Evolutionary conservation across 2,329 filamentous ascomycete genomes (phyloP), one percentile per base, ranked within the genome.

Genomic region (Mariannaea elegans): DNA sequence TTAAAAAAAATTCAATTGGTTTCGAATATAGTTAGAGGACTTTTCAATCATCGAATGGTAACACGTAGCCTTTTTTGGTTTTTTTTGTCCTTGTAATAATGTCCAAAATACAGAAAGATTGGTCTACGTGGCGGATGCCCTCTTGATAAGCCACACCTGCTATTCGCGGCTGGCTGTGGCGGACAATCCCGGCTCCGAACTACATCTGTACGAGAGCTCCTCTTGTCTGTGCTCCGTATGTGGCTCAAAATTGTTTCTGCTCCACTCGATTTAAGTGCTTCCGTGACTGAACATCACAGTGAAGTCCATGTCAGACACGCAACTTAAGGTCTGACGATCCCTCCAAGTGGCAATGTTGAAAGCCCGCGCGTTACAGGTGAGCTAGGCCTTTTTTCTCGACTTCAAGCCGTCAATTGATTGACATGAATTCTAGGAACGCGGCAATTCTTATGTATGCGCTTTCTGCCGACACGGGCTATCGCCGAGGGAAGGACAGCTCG

Each of bases 381-480:
- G 72, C 59, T 24, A 3, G 13, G 6, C 5, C 23, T 14, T 21
- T 2, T 2, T 27, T 44, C 7, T 44, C 7, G 4, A 44, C 3
- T 44, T 24, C 3, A 16, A 4, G 8, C 14, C 31, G 27, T 9
- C 34, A 53, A 55, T 46, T 46, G 34, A 65, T 42, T 51, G 10
- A 63, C 53, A 50, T 41, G 44, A 51, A 38, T 7, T 56, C 18
- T 51, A 80, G 78, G 72, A 74, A 67, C 76, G 71, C 61, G 68
- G 71, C 65, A 73, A 74, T 69, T 71, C 73, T 48, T 80, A 78
- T 68, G 71, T 80, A 49, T 81, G 78, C 75, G 71, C 75, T 47
- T 68, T 73, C 66, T 81, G 78, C 67, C 76, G 73, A 60, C 72
- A 72, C 53, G 70, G 69, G 65, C 66, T 72, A 51, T 65, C 66